phyloP scores from a whole-genome alignment of 768 basidiomycete genomes.

The Russula earlei region DNA sequence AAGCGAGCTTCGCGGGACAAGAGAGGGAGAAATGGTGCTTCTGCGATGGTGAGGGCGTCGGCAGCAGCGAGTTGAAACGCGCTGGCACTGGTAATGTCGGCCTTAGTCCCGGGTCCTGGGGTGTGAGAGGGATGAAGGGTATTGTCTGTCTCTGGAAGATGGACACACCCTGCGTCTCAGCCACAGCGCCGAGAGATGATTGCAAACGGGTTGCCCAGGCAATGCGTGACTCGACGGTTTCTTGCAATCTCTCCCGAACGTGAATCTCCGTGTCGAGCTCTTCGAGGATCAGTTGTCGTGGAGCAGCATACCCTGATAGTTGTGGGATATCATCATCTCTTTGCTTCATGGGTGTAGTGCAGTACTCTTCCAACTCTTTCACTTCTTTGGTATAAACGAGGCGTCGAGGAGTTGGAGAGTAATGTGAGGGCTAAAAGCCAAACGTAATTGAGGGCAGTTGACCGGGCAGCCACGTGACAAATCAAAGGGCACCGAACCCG shows the following conservation, averaged over 20 bases:
- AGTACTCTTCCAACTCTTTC: not conserved
- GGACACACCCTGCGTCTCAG: not conserved
- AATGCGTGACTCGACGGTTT: conserved; percentile 36
- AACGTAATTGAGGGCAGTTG: not conserved
- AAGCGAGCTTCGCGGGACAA: conserved; percentile 26
- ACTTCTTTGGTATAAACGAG: not conserved
- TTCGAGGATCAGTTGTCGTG: conserved; percentile 27
- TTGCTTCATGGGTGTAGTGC: not conserved
- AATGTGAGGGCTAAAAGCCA: not conserved
- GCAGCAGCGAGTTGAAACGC: conserved; percentile 34
- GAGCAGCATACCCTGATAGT: not conserved
- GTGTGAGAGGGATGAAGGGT: not conserved
- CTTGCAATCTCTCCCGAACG: conserved; percentile 32
- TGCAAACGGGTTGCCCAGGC: conserved; percentile 38
- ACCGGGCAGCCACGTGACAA: not conserved
- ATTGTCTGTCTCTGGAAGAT: not conserved
- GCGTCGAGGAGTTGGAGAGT: not conserved
- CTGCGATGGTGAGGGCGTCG: conserved; percentile 35
- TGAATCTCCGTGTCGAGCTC: conserved; percentile 38
- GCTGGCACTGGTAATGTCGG: not conserved
- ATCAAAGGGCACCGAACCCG: too few species aligned
- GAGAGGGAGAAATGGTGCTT: conserved; percentile 31
- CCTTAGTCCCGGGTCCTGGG: not conserved
- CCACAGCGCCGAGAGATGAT: conserved; percentile 25
- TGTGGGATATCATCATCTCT: not conserved